Conservation (phyloP, 192 early-diverging fungal species). For the Backusella tarrabulga region DNA sequence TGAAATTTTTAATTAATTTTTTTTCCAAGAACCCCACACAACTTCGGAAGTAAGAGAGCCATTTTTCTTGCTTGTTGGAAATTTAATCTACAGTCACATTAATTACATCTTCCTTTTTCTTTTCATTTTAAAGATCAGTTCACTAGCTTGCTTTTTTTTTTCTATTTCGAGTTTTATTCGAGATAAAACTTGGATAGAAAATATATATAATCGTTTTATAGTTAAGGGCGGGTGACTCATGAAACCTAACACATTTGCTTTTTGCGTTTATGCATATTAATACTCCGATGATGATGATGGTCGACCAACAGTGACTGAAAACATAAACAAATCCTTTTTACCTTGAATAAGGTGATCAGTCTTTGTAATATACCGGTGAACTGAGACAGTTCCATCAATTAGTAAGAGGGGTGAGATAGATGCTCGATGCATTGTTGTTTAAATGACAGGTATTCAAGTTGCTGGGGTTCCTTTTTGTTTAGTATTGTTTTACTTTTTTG, state of each 20-base stretch:
- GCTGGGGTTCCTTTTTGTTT: not conserved
- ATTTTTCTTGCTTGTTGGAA: not conserved
- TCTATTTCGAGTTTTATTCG: not conserved
- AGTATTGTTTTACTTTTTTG: not conserved
- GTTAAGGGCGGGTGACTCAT: slow-evolving; percentile 7
- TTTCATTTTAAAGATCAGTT: slow-evolving; percentile 1
- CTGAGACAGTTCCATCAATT: not conserved
- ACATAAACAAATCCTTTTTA: not conserved
- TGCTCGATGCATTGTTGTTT: not conserved
- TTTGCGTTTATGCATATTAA: not conserved
- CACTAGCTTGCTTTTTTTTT: not conserved
- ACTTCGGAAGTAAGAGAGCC: not conserved
- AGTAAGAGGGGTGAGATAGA: not conserved
- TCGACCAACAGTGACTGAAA: not conserved
- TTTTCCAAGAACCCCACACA: not conserved
- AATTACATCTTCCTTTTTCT: not conserved
- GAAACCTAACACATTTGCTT: slow-evolving; percentile 6
- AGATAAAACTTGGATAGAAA: not conserved
- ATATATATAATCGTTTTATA: not conserved
- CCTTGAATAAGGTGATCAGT: not conserved
- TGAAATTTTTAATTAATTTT: not conserved
- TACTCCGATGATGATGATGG: not conserved
- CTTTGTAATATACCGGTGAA: not conserved
- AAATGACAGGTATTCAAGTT: not conserved
- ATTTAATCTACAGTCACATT: slow-evolving; percentile 6